phyloP scores from a whole-genome alignment of 352 stramenopile genomes.

The Globisporangium cystogenes region DNA sequence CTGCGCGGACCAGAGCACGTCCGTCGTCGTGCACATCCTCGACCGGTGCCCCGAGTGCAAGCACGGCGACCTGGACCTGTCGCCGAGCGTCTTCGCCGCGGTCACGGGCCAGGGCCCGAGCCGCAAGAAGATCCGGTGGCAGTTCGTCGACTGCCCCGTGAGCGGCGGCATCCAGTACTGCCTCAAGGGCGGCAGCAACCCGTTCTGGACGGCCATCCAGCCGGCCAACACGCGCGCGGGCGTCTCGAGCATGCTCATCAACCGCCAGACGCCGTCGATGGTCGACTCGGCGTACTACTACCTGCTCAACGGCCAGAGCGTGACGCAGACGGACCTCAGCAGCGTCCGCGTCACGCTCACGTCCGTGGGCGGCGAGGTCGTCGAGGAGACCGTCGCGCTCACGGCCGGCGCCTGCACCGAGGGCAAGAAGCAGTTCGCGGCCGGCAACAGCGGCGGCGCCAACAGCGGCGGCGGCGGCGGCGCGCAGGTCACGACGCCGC shows the following conservation, averaged over 20 bases:
- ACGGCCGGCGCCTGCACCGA: constrained; percentile 31
- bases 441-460: constrained; percentile 8
- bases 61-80: constrained; percentile 54
- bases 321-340: constrained; percentile 21
- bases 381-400: constrained; percentile 40
- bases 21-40: constrained; percentile 50
- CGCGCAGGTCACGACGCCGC: constrained; percentile 14
- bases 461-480: constrained; percentile 1
- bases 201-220: constrained; percentile 39
- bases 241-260: constrained; percentile 28
- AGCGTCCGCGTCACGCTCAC: constrained; percentile 35
- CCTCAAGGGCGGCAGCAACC: constrained; percentile 39
- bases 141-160: constrained; percentile 37
- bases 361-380: constrained; percentile 29
- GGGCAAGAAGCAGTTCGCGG: constrained; percentile 30
- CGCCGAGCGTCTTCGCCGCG: constrained; percentile 25
- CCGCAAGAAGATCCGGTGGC: constrained; percentile 29
- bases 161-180: constrained; percentile 33
- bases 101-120: constrained; percentile 26
- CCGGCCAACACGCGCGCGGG: constrained; percentile 26
- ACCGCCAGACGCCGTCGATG: constrained; percentile 37
- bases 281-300: constrained; percentile 68
- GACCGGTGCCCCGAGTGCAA: constrained; percentile 72
- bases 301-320: constrained; percentile 34
- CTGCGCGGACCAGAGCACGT: constrained; percentile 34